phyloP scores from a whole-genome alignment of 1,139 yeast species.

The Debaryomycetaceae sp. region DNA sequence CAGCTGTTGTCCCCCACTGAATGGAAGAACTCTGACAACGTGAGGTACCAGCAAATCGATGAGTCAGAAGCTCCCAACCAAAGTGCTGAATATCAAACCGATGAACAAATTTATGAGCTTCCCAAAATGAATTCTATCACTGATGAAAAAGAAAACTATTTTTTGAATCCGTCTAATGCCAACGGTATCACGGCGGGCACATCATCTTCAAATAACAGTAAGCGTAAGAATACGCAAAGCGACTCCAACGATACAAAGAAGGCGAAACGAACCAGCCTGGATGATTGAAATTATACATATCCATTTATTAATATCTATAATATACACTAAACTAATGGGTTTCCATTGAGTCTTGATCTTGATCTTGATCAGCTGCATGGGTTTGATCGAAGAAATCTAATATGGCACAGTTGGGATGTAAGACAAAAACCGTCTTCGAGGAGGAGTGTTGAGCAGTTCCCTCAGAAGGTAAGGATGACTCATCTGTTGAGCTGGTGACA shows the following conservation, averaged over 20 bases:
- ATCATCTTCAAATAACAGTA: neutral
- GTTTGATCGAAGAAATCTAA: slow-evolving; percentile 53
- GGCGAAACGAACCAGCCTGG: neutral
- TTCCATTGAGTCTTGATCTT: slow-evolving; percentile 5
- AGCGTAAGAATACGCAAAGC: neutral
- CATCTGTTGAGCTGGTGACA: slow-evolving; percentile 58
- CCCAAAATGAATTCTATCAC: slow-evolving; percentile 5
- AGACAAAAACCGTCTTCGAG: slow-evolving; percentile 51
- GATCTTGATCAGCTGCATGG: slow-evolving; percentile 18
- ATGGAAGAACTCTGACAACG: slow-evolving; percentile 15
- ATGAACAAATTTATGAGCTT: slow-evolving; percentile 4
- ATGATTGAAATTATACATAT: neutral
- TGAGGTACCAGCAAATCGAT: neutral
- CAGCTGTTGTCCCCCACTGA: slow-evolving; percentile 24
- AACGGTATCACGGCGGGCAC: neutral
- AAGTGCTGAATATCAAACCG: slow-evolving; percentile 1
- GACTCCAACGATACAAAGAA: neutral
- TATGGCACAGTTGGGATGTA: slow-evolving; percentile 89
- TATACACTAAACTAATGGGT: neutral
- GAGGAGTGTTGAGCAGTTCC: slow-evolving; percentile 21
- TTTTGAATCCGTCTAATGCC: slow-evolving; percentile 1
- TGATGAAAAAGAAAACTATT: slow-evolving; percentile 5
- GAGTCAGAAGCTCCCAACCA: neutral
- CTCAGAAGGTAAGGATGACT: slow-evolving; percentile 25
- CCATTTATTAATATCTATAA: neutral